Conservation (phyloP, 225 moss, liverwort and hornwort genomes). For the Rhytidiadelphus loreus region DNA sequence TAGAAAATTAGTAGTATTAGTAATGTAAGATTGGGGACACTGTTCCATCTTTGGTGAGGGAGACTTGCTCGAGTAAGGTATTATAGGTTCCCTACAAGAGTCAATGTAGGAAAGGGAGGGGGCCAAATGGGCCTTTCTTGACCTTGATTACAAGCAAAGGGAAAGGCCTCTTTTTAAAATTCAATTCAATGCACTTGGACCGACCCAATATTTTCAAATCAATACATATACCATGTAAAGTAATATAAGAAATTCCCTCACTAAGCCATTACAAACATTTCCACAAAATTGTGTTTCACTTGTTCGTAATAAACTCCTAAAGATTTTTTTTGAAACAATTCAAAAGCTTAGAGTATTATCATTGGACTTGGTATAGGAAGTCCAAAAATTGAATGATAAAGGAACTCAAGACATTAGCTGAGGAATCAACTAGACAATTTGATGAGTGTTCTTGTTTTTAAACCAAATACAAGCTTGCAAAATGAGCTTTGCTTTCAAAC, state of each 20-base stretch:
- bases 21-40: not conserved
- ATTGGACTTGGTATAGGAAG: accelerated
- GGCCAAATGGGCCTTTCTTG: not conserved
- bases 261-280: not conserved
- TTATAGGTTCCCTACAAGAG: accelerated
- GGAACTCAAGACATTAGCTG: accelerated
- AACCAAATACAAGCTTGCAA: not conserved
- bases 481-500: not conserved
- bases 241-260: not conserved
- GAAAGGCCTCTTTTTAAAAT: not conserved
- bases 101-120: not conserved
- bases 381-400: not conserved
- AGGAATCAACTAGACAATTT: not conserved
- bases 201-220: not conserved
- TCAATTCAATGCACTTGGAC: not conserved
- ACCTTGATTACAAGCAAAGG: accelerated
- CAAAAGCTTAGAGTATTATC: not conserved
- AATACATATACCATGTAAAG: too few relatives aligned
- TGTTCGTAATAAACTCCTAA: not conserved
- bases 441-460: not conserved
- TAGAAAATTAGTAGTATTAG: accelerated
- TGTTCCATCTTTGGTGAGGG: not conserved
- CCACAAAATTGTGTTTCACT: not conserved
- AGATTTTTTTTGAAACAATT: not conserved
- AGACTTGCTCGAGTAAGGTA: accelerated